Base-by-base conservation (phyloP, 345 rosid genomes). In the Tarenaya hassleriana region DNA sequence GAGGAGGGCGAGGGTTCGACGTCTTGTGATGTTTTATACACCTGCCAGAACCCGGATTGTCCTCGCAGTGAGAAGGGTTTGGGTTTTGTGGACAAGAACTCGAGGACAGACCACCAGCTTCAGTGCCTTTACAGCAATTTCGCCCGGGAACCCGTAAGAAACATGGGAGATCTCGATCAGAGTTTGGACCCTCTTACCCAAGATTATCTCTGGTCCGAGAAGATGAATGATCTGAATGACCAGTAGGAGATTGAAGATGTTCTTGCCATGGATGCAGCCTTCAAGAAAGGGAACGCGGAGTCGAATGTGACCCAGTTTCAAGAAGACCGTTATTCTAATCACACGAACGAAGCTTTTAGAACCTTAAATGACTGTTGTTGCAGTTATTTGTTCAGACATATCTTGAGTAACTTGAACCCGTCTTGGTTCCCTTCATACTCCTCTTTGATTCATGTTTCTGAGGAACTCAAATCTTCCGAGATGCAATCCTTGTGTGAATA, bases 91-190 rank as follows among this genome's bases (percentile, higher is more conserved):
- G 69, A 76, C 47, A 77, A 64, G 50, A 81, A 58, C 47, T 65
- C 77, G n/a, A 70, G 85, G 45, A 46, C 52, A 9, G 73, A 70
- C 18, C 77, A 81, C 10, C 63, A 75, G 51, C 41, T 67, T 8
- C 62, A 34, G n/a, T 56, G 69, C 41, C 47, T 56, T 0, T 69
- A 67, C 43, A 32, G 64, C 16, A 38, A 67, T 11, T 11, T 39
- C 41, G 0, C 63, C 2, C 55, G 44, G 11, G 56, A 58, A 34
- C 51, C 54, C 8, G 63, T 57, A 1, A 38, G 50, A 24, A 61
- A 34, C 35, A 49, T 19, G 17, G 61, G 19, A 50, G 34, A 45
- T 7, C 49, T 7, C 18, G 47, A 41, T 27, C 18, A 24, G 8
- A 37, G 40, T 18, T 32, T 39, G 1, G 58, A 63, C 16, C 9